phyloP scores from a whole-genome alignment of 208 protist species.

The Leishmania mexicana region DNA sequence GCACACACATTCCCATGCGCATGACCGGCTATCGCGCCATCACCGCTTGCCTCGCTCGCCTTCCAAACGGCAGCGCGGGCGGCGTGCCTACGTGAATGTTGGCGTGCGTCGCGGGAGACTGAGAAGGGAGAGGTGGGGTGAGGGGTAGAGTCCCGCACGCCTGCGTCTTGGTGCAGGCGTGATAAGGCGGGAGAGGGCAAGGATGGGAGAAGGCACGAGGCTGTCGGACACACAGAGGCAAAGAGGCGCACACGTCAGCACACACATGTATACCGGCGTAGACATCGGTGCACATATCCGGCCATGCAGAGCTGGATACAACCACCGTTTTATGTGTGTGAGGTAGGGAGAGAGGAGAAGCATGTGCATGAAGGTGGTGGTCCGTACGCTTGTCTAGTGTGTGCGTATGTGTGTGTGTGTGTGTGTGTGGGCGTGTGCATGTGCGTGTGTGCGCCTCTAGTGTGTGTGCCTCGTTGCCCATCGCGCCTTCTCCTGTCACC shows the following conservation, averaged over 20 bases:
- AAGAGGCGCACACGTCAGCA: background rate
- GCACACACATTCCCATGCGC: background rate
- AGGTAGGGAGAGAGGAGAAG: background rate
- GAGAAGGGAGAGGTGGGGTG: background rate
- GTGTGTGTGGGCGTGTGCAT: background rate
- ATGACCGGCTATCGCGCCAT: background rate
- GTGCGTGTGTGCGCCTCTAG: background rate
- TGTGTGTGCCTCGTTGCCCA: background rate
- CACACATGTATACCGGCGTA: background rate
- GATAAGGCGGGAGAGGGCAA: background rate
- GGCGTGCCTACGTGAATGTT: background rate
- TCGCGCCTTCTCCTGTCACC: background rate
- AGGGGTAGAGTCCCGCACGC: background rate
- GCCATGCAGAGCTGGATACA: background rate
- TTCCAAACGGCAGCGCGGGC: background rate
- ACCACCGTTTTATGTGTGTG: background rate
- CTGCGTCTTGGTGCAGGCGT: background rate
- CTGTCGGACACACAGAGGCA: background rate
- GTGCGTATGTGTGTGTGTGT: background rate
- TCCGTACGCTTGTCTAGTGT: background rate
- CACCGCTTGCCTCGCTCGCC: background rate
- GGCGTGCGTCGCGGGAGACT: background rate
- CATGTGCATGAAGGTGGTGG: background rate
- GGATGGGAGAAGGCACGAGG: conserved; percentile 2
- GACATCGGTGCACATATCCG: background rate